A percentile compares a stretch with the other conserved stretches of the same genome.
Conservation (phyloP, 2,329 filamentous ascomycete species). For the Zymoseptoria pseudotritici region DNA sequence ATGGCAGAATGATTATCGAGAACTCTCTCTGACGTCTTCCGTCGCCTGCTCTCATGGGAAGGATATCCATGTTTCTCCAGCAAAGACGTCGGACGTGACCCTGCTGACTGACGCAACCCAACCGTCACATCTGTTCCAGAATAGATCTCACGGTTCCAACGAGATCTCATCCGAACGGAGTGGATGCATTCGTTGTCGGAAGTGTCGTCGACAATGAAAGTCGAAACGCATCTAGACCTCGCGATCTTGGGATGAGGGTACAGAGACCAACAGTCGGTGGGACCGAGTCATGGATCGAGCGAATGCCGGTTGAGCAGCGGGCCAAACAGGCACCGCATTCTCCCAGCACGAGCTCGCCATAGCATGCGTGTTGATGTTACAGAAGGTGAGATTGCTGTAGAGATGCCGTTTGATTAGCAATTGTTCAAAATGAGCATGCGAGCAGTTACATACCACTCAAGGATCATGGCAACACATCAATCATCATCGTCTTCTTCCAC, state of each 20-base stretch:
- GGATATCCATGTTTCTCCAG: neutral
- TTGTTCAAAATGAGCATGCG: neutral
- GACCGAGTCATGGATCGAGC: neutral
- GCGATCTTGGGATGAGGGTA: too few species aligned
- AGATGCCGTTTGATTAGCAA: neutral
- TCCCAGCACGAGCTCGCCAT: neutral
- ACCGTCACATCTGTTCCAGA: neutral
- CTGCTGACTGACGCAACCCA: neutral
- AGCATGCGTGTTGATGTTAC: neutral
- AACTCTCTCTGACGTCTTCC: neutral
- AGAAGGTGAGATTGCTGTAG: neutral
- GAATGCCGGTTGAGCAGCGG: neutral
- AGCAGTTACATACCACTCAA: neutral
- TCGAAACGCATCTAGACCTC: neutral
- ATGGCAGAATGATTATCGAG: neutral
- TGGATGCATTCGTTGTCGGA: neutral
- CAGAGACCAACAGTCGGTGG: neutral
- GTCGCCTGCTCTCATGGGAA: neutral
- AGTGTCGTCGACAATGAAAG: neutral
- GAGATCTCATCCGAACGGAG: neutral
- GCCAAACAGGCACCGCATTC: neutral
- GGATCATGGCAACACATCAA: neutral
- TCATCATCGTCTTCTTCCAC: constrained; percentile 5
- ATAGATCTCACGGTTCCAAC: neutral
- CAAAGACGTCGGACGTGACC: neutral